Conservation (phyloP, 805 yeast species). For the Teunomyces lycoperdinae region DNA sequence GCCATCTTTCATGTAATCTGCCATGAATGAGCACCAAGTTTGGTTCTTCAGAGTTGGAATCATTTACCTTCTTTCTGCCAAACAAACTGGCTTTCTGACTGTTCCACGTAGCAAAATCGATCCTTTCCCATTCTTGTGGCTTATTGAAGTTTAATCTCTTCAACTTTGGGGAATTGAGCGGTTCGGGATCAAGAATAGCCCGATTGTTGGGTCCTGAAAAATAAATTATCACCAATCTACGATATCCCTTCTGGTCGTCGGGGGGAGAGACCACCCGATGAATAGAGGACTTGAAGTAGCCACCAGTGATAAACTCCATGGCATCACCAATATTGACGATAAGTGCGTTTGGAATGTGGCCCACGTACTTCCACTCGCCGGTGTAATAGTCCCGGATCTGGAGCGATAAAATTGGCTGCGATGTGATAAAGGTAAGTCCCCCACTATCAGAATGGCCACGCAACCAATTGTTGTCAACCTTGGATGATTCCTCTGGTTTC, state of each 20-base stretch:
- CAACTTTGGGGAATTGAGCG: constrained; percentile 11
- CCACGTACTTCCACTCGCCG: constrained; percentile 30
- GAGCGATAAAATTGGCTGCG: constrained; percentile 29
- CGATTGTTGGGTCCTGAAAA: constrained; percentile 14
- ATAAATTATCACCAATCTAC: constrained; percentile 13
- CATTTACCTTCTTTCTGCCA: constrained; percentile 38
- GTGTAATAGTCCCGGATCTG: constrained; percentile 29
- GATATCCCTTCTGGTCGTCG: constrained; percentile 12
- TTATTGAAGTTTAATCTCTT: constrained; percentile 11
- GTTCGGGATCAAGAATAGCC: constrained; percentile 13
- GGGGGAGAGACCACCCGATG: constrained; percentile 15
- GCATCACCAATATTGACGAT: constrained; percentile 31
- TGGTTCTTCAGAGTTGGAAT: constrained; percentile 34
- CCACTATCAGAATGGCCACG: constrained; percentile 32
- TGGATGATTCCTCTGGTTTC: constrained; percentile 20
- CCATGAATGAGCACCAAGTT: constrained; percentile 36
- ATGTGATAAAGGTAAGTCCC: constrained; percentile 29
- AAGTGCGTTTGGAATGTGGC: constrained; percentile 27
- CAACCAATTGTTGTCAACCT: constrained; percentile 25
- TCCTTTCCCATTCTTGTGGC: constrained; percentile 27
- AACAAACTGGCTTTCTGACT: constrained; percentile 46
- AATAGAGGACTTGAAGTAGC: constrained; percentile 16
- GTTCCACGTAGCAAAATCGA: constrained; percentile 28
- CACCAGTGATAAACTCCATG: constrained; percentile 31
- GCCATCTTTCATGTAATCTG: constrained; percentile 44